phyloP scores from a whole-genome alignment of 2,329 filamentous ascomycete species.

The Colletotrichum lentis region DNA sequence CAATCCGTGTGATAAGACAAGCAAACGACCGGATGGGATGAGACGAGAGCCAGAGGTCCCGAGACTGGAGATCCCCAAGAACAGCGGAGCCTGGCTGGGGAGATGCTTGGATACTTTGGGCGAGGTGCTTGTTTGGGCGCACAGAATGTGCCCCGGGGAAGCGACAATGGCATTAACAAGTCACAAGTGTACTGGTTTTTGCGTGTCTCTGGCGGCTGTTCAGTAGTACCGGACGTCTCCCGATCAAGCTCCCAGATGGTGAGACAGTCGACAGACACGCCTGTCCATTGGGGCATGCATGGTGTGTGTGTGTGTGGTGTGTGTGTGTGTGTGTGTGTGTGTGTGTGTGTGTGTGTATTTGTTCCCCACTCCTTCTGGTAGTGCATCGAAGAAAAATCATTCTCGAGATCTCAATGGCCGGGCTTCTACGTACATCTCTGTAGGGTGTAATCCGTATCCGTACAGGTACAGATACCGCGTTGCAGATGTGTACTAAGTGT shows the following conservation, averaged over 20 bases:
- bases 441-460: neutral
- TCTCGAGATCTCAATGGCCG: neutral
- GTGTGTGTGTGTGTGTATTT: neutral
- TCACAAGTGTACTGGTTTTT: slow-evolving; percentile 1
- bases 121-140: slow-evolving; percentile 7
- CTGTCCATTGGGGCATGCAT: slow-evolving; percentile 5
- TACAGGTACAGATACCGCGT: no score
- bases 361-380: slow-evolving; percentile 18
- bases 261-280: slow-evolving; percentile 24
- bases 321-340: no score
- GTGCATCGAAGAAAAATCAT: neutral
- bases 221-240: slow-evolving; percentile 1
- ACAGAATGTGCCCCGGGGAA: neutral
- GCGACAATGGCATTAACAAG: slow-evolving; percentile 32
- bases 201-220: neutral
- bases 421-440: no score
- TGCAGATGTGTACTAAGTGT: neutral
- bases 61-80: neutral
- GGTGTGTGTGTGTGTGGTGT: neutral
- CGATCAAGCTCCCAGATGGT: slow-evolving; percentile 32
- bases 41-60: slow-evolving; percentile 9
- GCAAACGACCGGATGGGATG: slow-evolving; percentile 7
- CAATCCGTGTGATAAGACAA: slow-evolving; percentile 9
- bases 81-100: neutral
- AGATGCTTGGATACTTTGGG: slow-evolving; percentile 9